Evolutionary conservation across 805 yeast species (phyloP).

Genomic region (Ogataea trehalophila): DNA sequence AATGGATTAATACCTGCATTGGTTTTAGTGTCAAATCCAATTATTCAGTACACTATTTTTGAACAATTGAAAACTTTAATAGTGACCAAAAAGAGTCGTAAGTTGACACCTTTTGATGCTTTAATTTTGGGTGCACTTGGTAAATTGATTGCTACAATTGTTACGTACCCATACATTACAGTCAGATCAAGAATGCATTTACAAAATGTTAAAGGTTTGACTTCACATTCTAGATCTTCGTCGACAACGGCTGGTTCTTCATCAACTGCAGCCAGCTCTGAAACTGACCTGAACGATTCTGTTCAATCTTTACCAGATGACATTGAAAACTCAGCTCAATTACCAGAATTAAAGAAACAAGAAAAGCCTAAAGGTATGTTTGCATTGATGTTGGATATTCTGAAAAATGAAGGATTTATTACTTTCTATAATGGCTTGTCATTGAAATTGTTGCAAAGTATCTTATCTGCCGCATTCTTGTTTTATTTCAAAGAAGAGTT

Average conservation of each 20-base stretch:
- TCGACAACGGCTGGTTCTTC: conserved; percentile 8
- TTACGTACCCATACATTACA: conserved; percentile 90
- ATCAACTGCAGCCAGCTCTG: conserved; percentile 5
- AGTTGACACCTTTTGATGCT: conserved; percentile 70
- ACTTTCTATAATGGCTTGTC: conserved; percentile 80
- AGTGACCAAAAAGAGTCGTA: conserved; percentile 45
- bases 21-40: conserved; percentile 80
- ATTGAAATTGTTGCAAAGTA: conserved; percentile 77
- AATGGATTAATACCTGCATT: conserved; percentile 88
- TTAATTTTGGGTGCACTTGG: conserved; percentile 86
- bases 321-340: conserved; percentile 14
- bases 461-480: conserved; percentile 82
- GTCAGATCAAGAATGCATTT: conserved; percentile 86
- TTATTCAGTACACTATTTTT: conserved; percentile 85
- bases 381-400: conserved; percentile 52
- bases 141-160: conserved; percentile 80
- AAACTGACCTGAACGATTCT: conserved; percentile 11
- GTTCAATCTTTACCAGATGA: conserved; percentile 21
- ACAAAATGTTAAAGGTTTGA: conserved; percentile 30
- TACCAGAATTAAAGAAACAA: conserved; percentile 12
- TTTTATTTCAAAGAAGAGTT: conserved; percentile 89
- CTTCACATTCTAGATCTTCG: conserved; percentile 7
- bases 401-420: conserved; percentile 63
- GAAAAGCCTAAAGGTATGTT: conserved; percentile 35
- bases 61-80: conserved; percentile 77